These are phyloP conservation scores for Bretziella fagacearum DNA, from an alignment of 2,329 filamentous ascomycete genomes.

Conservation along the genomic window DNA sequence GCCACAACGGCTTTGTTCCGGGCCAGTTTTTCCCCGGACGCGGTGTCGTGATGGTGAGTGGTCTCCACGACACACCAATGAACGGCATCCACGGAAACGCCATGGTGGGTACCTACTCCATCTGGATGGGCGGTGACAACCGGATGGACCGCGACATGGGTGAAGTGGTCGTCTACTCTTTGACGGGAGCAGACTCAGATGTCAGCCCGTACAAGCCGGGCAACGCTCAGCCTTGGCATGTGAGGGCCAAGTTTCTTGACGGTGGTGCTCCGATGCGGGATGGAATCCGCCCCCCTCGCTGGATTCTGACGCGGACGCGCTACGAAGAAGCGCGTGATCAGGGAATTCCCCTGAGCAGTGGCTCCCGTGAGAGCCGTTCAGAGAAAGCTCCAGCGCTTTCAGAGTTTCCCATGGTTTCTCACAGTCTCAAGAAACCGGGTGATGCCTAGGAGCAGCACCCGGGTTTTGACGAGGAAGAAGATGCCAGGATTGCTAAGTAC, in stretches of 20 bases:
- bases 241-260: conserved; percentile 2
- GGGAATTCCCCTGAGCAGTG: background rate
- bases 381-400: background rate
- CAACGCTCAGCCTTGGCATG: background rate
- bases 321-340: background rate
- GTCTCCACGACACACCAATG: conserved; percentile 9
- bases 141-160: conserved; percentile 11
- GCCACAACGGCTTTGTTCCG: conserved; percentile 11
- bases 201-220: background rate
- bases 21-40: conserved; percentile 11
- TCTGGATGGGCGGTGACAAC: conserved; percentile 13
- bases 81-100: conserved; percentile 8
- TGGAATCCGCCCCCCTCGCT: conserved; percentile 4
- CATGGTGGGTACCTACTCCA: conserved; percentile 8
- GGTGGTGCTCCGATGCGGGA: conserved; percentile 3
- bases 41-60: conserved; percentile 5
- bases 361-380: too few relatives aligned
- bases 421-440: background rate
- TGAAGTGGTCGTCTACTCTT: conserved; percentile 11
- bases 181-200: conserved; percentile 8
- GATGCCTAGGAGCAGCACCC: background rate
- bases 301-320: background rate
- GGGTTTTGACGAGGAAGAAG: background rate
- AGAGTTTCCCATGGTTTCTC: background rate
- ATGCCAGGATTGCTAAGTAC: background rate